Conservation (phyloP, 306 rosid species). For the Prunus mira region DNA sequence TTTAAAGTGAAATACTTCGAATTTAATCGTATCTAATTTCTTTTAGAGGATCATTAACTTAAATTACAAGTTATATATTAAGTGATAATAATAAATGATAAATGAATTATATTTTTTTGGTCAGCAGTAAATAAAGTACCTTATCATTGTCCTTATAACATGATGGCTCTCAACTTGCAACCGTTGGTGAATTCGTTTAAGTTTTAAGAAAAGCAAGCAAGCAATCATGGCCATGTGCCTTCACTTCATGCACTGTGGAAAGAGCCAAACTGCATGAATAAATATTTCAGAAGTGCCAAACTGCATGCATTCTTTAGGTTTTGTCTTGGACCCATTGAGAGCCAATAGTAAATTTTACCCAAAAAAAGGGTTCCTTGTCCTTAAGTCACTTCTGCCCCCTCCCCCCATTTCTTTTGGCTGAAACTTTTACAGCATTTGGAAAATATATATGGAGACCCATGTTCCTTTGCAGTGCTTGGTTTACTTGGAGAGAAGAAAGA, state of each 20-base stretch:
- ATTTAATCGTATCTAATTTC: no score
- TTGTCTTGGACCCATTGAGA: no score
- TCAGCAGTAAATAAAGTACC: not conserved
- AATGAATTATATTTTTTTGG: not conserved
- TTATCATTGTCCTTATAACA: not conserved
- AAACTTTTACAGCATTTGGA: not conserved
- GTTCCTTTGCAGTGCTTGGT: not conserved
- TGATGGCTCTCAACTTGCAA: not conserved
- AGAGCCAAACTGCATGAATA: not conserved
- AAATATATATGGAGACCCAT: not conserved
- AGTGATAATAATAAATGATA: no score
- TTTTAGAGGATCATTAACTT: no score
- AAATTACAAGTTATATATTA: no score
- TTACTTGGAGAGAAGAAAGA: no score
- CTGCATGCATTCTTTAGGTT: not conserved
- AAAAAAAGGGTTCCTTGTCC: not conserved
- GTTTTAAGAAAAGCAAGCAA: not conserved
- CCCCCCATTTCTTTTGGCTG: not conserved
- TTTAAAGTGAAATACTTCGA: no score
- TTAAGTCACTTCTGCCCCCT: not conserved
- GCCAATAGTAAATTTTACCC: not conserved
- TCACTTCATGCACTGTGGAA: not conserved
- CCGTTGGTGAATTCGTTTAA: not conserved
- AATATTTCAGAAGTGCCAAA: not conserved
- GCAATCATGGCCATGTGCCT: constrained; percentile 10